These are phyloP conservation scores for Triticum turgidum DNA, from an alignment of 176 grass and related monocot genomes.

Conservation along the genomic window DNA sequence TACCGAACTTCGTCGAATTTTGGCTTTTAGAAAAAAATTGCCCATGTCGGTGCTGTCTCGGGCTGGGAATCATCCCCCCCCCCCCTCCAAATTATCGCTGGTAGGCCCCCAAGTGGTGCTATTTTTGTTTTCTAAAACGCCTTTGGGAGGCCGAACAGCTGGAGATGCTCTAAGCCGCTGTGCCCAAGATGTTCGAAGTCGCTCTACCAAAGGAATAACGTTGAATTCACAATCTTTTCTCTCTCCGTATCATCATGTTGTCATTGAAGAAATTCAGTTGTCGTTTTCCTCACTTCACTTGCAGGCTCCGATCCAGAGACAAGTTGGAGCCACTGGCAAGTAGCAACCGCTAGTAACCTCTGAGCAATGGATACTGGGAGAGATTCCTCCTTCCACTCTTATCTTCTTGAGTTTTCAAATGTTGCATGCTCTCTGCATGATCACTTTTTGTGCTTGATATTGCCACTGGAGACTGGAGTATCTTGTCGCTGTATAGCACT, in stretches of 20 bases:
- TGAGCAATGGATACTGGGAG: neutral
- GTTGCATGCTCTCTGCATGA: neutral
- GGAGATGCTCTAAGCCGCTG: too few species aligned
- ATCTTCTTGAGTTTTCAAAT: constrained; percentile 17
- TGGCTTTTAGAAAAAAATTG: too few species aligned
- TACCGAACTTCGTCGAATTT: too few species aligned
- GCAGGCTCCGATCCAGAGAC: neutral
- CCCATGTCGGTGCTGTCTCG: too few species aligned
- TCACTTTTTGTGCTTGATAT: neutral
- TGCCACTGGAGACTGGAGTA: neutral
- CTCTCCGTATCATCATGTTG: constrained; percentile 1
- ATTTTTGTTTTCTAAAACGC: too few species aligned
- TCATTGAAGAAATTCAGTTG: constrained; percentile 9
- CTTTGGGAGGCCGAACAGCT: too few species aligned
- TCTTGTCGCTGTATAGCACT: constrained; percentile 3
- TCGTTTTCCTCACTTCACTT: neutral
- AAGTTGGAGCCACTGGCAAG: constrained; percentile 17
- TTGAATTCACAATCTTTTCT: neutral
- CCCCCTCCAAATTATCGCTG: too few species aligned
- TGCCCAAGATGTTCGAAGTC: too few species aligned
- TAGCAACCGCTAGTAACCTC: neutral
- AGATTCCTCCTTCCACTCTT: neutral
- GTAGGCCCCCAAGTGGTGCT: too few species aligned
- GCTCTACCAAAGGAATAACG: too few species aligned
- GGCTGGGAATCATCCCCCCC: too few species aligned